Evolutionary conservation across 371 early-diverging fungal genomes (phyloP), one percentile per base, ranked within the genome.

Genomic region (Mucor lusitanicus): DNA sequence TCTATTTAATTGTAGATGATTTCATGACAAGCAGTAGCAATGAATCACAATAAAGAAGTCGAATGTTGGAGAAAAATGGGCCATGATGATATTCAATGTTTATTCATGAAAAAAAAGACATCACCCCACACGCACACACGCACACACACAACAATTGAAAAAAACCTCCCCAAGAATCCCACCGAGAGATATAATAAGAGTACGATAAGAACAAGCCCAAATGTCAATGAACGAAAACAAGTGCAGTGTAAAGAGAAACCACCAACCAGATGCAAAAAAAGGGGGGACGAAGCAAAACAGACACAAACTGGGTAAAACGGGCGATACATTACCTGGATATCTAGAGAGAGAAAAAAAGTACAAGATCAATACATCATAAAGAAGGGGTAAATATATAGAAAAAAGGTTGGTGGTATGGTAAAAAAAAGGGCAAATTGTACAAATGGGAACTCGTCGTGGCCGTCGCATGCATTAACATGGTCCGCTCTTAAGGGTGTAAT

Each of bases 381-480:
- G 8, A 60, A 2, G n/a, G 17, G 15, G 13, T 40, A 44, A 44
- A 17, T 3, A 23, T 44, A 30, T 28, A 8, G 9, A 23, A 53
- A 6, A 27, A 53, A 13, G 28, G 28, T 53, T 17, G 37, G 37
- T 37, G 37, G 37, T 4, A 37, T 17, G 32, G 21, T 1, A 32
- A 9, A 21, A 48, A 48, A 33, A 40, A 30, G 30, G 21, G 19
- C n/a, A 15, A 53, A 63, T 53, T 39, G 39, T 63, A 63, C 55
- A 55, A 54, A 39, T 63, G 61, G 57, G 40, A 63, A 71, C 64
- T 72, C 71, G 74, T 79, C n/a, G n/a, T n/a, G 73, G 71, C 80
- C 46, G 72, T 65, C 80, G 80, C 80, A 74, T 74, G 80, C 66
- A 76, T 76, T 79, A 76, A 64, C 77, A 74, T 74, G 80, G 68